These are phyloP conservation scores for Chlorella sp. DNA, from an alignment of 139 green algal genomes.

Conservation along the genomic window DNA sequence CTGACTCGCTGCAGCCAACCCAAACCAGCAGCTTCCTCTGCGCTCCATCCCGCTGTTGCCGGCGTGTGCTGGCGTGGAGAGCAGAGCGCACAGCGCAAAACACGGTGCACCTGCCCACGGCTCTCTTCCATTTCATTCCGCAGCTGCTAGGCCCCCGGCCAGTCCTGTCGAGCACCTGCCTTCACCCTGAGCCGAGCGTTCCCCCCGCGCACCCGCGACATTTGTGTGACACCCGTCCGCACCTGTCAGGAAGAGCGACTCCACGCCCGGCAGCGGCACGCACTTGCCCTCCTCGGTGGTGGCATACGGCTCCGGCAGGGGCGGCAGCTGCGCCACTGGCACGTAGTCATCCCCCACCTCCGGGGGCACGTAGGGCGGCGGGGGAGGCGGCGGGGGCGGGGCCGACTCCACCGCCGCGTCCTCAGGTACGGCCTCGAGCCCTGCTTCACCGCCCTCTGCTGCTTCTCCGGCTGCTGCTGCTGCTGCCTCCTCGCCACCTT, in stretches of 20 bases:
- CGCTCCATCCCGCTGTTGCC: no score
- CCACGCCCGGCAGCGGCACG: slow-evolving; percentile 32
- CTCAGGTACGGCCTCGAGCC: not conserved
- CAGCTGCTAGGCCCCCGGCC: no score
- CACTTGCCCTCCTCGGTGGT: slow-evolving; percentile 37
- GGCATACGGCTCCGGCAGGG: slow-evolving; percentile 29
- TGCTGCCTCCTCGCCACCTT: not conserved
- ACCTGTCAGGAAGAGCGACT: slow-evolving; percentile 56
- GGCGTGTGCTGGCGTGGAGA: no score
- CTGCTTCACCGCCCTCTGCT: not conserved
- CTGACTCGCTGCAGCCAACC: no score
- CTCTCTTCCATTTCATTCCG: no score
- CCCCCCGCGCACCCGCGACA: no score
- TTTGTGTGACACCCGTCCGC: no score
- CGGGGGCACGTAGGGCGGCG: slow-evolving; percentile 4
- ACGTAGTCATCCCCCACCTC: slow-evolving; percentile 37
- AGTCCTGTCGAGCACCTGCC: no score
- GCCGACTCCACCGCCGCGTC: not conserved
- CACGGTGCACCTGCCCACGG: no score
- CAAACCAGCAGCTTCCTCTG: no score
- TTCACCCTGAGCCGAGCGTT: no score
- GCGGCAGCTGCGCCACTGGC: slow-evolving; percentile 25
- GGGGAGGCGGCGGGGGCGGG: slow-evolving; percentile 2
- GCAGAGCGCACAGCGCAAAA: no score
- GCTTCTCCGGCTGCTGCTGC: not conserved